Base-by-base conservation (phyloP, 1,284 basidiomycete species). In the Sporisorium graminicola region DNA sequence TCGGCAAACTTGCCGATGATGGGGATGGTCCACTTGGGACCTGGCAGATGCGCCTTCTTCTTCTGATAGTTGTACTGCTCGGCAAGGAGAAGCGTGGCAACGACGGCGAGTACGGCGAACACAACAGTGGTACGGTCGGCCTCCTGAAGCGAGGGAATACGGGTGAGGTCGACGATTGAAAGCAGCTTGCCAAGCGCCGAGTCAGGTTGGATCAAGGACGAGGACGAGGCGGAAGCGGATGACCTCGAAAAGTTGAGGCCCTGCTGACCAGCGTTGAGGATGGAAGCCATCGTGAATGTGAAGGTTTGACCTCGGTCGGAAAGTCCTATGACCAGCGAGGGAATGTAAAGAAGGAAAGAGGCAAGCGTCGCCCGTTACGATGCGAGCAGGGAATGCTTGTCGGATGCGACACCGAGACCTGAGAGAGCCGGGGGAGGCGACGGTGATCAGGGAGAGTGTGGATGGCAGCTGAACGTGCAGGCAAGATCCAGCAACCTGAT, bases 1-100 rank as follows among this genome's bases (percentile, higher is more conserved):
- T 85, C 84, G 57, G 79, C 73, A 66, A 85, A 85, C 70, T 85
- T 84, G 62, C 84, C 84, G 50, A 85, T 85, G 52, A 85, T 63
- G 26, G 84, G 84, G 59, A 84, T 85, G 27, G 83, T 84, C 84
- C 84, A 85, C 55, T 65, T 74, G 8, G 84, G 72, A 29, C 84
- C 84, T 20, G 84, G 84, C 2, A 85, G 74, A 31, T 64, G 58
- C 12, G 58, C 77, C 75, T 85, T 85, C 65, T 79, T 83, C 52
- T 67, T 58, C 47, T 77, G 74, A 59, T 83, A 83, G 51, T 53
- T 59, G 75, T 75, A 67, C 66, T 83, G 82, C 73, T 83, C 82
- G 46, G 66, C 63, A 37, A 81, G 64, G 27, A 83, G 74, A 9
- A 69, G 60, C 8, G 80, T 76, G 5, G 77, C 77, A 29, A 81